Conservation (phyloP, 2,329 filamentous ascomycete species). For the Fusarium liriodendri region DNA sequence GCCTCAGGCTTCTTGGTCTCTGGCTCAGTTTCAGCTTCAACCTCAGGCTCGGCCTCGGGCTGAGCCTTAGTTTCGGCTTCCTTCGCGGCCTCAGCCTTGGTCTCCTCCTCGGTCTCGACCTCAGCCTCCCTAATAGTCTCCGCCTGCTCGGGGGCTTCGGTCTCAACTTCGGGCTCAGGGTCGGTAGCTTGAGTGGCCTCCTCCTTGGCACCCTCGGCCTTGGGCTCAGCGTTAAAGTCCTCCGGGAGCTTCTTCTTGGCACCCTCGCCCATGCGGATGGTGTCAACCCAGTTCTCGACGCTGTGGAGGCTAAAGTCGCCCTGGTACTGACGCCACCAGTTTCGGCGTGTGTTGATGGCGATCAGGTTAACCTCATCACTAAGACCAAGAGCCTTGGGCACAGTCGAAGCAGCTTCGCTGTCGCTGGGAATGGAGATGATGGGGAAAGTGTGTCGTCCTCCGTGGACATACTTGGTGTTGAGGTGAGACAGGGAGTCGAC, state of each 20-base stretch:
- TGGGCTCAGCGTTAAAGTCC: conserved; percentile 61
- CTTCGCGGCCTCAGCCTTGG: neutral
- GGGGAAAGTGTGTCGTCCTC: conserved; percentile 79
- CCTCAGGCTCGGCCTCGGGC: conserved; percentile 18
- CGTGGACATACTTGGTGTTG: conserved; percentile 77
- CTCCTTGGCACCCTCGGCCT: conserved; percentile 45
- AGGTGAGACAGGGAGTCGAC: conserved; percentile 77
- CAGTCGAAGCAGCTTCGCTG: conserved; percentile 55
- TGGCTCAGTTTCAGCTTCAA: conserved; percentile 8
- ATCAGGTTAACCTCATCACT: conserved; percentile 75
- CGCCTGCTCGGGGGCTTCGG: conserved; percentile 41
- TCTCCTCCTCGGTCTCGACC: conserved; percentile 23
- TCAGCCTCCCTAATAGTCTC: conserved; percentile 37
- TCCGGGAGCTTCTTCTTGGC: conserved; percentile 80
- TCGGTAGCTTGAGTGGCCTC: conserved; percentile 38
- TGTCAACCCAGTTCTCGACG: conserved; percentile 89
- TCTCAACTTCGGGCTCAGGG: conserved; percentile 40
- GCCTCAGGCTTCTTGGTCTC: conserved; percentile 36
- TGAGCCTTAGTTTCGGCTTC: conserved; percentile 35
- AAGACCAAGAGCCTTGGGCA: conserved; percentile 66
- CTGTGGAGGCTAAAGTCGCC: conserved; percentile 68
- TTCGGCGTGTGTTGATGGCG: conserved; percentile 84
- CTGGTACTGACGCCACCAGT: conserved; percentile 85
- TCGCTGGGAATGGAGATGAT: conserved; percentile 79
- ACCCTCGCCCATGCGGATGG: conserved; percentile 90